Evolutionary conservation across 2,329 filamentous ascomycete species (phyloP).

Genomic region (Aspergillus versicolor): DNA sequence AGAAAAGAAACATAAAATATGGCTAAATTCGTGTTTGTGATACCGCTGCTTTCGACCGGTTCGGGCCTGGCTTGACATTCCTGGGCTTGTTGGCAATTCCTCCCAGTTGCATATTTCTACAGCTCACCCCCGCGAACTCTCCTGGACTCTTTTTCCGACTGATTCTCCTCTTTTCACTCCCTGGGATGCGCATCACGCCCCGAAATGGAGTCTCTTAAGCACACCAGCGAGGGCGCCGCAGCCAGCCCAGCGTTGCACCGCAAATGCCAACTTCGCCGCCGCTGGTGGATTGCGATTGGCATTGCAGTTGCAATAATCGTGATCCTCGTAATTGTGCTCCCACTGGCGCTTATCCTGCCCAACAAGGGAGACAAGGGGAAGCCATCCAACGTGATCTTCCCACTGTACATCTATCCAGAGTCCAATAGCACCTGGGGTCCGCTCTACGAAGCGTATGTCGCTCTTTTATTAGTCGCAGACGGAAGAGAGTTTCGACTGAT

Average conservation of each 20-base stretch:
- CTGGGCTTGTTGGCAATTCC: not conserved
- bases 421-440: slow-evolving; percentile 22
- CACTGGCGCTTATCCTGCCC: slow-evolving; percentile 13
- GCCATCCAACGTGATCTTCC: slow-evolving; percentile 19
- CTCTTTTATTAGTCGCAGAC: too few relatives aligned
- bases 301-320: slow-evolving; percentile 11
- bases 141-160: not conserved
- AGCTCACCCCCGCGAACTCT: not conserved
- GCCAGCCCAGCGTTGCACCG: slow-evolving; percentile 2
- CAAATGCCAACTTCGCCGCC: slow-evolving; percentile 10
- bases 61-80: not conserved
- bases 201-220: slow-evolving; percentile 11
- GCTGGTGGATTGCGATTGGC: slow-evolving; percentile 13
- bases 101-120: not conserved
- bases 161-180: not conserved
- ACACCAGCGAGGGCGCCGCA: not conserved
- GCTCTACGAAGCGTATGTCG: slow-evolving; percentile 21
- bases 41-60: not conserved
- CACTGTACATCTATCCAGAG: slow-evolving; percentile 27
- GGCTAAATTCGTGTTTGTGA: not conserved
- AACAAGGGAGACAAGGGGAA: slow-evolving; percentile 6
- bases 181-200: not conserved
- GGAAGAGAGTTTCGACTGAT: not conserved
- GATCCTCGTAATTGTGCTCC: slow-evolving; percentile 18
- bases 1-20: not conserved